These are phyloP conservation scores for Nannochloropsis gaditana DNA, from an alignment of 108 stramenopile genomes.

Conservation along the genomic window DNA sequence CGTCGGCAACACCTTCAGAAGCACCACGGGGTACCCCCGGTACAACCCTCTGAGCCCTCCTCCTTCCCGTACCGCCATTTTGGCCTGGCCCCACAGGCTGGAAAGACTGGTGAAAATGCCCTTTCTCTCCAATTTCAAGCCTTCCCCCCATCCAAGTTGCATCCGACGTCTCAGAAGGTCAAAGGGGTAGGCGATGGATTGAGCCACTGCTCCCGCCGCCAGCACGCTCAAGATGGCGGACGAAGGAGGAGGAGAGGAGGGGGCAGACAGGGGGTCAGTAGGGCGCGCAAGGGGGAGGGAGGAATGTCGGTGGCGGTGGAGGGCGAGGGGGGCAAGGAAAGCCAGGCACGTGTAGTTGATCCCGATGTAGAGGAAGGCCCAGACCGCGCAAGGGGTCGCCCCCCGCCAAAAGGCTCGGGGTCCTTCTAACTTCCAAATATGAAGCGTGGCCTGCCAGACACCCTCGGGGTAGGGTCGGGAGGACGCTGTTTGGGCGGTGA, in stretches of 20 bases:
- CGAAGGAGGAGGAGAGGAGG: conserved; percentile 2
- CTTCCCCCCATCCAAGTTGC: background rate
- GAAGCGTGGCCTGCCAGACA: background rate
- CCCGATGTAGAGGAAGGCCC: background rate
- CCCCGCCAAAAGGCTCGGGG: background rate
- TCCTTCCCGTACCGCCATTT: background rate
- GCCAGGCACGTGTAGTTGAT: conserved; percentile 4
- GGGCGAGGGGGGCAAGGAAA: background rate
- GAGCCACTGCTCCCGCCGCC: background rate
- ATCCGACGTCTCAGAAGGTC: background rate
- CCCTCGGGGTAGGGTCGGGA: background rate
- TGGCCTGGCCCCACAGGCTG: background rate
- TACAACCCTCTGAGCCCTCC: background rate
- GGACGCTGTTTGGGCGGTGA: background rate
- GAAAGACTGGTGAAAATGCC: background rate
- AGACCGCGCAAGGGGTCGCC: conserved; percentile 1
- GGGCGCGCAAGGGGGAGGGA: background rate
- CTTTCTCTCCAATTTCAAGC: background rate
- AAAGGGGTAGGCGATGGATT: background rate
- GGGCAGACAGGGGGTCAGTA: background rate
- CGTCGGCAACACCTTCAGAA: conserved; percentile 1
- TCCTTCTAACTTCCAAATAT: background rate
- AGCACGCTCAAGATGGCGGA: background rate
- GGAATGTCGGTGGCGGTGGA: background rate
- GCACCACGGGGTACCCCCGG: background rate